Conservation (phyloP, 1,139 yeast genomes). For the Pichia sp. region DNA sequence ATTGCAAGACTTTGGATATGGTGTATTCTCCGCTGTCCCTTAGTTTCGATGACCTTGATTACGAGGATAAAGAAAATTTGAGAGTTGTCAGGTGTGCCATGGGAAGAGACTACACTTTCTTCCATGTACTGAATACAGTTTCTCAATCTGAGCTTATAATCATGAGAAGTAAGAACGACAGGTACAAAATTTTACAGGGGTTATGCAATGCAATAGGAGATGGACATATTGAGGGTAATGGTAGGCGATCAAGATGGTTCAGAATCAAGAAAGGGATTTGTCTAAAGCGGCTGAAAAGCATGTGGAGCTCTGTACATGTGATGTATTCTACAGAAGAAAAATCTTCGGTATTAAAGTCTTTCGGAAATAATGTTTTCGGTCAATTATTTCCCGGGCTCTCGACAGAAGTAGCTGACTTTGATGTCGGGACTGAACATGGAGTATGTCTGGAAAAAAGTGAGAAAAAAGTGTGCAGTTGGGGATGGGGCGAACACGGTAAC, state of each 20-base stretch:
- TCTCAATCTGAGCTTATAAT: background rate
- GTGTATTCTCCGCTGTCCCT: slow-evolving; percentile 30
- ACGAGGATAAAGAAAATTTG: slow-evolving; percentile 5
- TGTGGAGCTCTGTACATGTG: slow-evolving; percentile 82
- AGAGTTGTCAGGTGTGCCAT: slow-evolving; percentile 29
- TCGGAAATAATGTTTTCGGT: slow-evolving; percentile 75
- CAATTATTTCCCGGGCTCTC: slow-evolving; percentile 37
- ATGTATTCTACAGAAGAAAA: slow-evolving; percentile 18
- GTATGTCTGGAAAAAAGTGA: slow-evolving; percentile 36
- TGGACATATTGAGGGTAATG: background rate
- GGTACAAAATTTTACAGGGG: slow-evolving; percentile 8
- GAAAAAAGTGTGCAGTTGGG: slow-evolving; percentile 65
- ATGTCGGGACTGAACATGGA: slow-evolving; percentile 88
- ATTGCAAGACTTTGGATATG: slow-evolving; percentile 15
- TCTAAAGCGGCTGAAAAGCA: slow-evolving; percentile 35
- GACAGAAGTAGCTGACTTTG: slow-evolving; percentile 25
- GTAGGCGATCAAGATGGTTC: slow-evolving; percentile 5
- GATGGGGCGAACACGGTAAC: slow-evolving; percentile 99
- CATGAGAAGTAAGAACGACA: slow-evolving; percentile 14
- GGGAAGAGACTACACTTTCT: slow-evolving; percentile 46
- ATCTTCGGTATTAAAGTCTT: slow-evolving; percentile 34
- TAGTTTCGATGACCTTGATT: slow-evolving; percentile 6
- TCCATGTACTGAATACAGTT: slow-evolving; percentile 1
- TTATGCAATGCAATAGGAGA: background rate
- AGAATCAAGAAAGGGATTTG: background rate